Base-by-base conservation (phyloP, 2,329 filamentous ascomycete genomes). In the Fusarium incarnatum region DNA sequence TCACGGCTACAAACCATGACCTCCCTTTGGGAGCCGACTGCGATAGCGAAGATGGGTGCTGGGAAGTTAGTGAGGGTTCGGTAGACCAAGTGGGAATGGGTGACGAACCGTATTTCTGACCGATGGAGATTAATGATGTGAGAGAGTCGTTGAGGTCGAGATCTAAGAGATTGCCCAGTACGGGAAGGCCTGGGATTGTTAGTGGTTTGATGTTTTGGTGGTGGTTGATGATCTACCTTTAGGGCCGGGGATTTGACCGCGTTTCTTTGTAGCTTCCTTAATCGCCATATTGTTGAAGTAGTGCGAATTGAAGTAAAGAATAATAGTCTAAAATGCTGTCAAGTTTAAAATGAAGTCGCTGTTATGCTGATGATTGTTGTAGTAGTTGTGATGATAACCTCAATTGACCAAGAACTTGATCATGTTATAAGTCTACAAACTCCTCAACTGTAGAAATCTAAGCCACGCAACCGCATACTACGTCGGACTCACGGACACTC, bases 21-120 rank as follows among this genome's bases (percentile, higher is more conserved):
- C 25, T 64, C 59, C 12, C 12, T 42, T 4, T 32, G 8, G 2
- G 23, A 30, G 0, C n/a, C 60, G 0, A 64, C 0, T 16, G 56
- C 37, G 9, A 64, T 4, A 0, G 60, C n/a, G 18, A 48, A 64
- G 2, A 64, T 34, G 0, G 52, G 52, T 32, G 25, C 60, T 63
- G 18, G 0, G 4, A 1, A 3, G n/a, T 7, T 5, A 11, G 44
- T 56, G 15, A 49, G 42, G 3, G 44, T 11, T 49, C n/a, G 8
- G 10, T 11, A 1, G 4, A 9, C 16, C 4, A 0, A 6, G 18
- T 4, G 11, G 18, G 30, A 13, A 18, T 18, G 9, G 8, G 16
- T 20, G 9, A 22, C 59, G 18, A 45, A 62, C 60, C 8, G 7
- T 64, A 64, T 3, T 48, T 47, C 12, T 57, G 52, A 5, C 42